A percentile compares a stretch with the other conserved stretches of the same genome.
Conservation (phyloP, 495 filamentous ascomycete genomes). For the Copromyces sp. region DNA sequence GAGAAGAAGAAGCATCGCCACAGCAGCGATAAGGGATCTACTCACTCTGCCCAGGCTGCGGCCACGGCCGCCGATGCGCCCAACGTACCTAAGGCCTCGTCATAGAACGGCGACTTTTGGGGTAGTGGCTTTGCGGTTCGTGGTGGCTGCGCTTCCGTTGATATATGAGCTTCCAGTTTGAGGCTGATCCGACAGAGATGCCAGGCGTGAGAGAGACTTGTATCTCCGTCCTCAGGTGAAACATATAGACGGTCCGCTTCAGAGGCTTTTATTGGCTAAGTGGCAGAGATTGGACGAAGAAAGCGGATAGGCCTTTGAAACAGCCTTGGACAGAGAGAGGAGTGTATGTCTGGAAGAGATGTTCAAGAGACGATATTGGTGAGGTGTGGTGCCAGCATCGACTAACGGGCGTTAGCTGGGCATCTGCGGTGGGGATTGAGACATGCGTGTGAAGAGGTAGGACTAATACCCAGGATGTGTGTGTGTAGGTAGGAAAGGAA, state of each 20-base stretch:
- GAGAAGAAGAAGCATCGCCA: constrained; percentile 35
- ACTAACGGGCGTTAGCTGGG: neutral
- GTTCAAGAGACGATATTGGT: neutral
- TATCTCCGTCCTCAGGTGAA: neutral
- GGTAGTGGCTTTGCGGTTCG: neutral
- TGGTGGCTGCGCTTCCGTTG: neutral
- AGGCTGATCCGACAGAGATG: neutral
- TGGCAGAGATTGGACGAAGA: neutral
- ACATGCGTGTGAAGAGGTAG: neutral
- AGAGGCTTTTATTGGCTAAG: neutral
- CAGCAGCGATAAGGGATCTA: constrained; percentile 6
- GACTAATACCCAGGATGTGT: neutral
- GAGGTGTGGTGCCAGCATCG: neutral
- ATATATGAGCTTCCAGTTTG: neutral
- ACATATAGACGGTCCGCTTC: neutral
- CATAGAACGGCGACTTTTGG: neutral
- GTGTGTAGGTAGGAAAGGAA: neutral
- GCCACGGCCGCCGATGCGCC: constrained; percentile 33
- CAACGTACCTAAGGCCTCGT: constrained; percentile 30
- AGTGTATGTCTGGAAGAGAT: neutral
- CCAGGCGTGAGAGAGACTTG: neutral
- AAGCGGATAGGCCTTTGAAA: neutral
- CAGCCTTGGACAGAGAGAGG: neutral
- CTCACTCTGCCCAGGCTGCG: constrained; percentile 15
- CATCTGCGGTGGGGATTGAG: neutral